Evolutionary conservation across 176 grass and related monocot genomes (phyloP), one percentile per base, ranked within the genome.

Genomic region (Juncus effusus): DNA sequence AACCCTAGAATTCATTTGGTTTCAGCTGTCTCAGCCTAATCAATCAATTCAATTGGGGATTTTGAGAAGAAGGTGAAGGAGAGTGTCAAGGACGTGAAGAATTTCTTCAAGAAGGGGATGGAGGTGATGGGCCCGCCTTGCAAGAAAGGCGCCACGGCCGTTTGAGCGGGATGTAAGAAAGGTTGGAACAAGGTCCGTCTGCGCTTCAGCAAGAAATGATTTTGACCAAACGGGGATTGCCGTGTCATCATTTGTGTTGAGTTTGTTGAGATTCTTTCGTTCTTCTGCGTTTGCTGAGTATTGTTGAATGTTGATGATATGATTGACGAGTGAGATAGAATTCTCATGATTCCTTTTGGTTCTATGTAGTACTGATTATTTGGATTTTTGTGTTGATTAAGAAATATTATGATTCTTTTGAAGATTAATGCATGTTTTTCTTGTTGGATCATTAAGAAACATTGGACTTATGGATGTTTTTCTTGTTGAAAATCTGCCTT

Each of bases 141-240:
- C 58, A 81, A 74, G 78, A 70, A 63, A 42, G 77, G 77, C n/a
- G 62, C 62, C 4, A 79, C 57, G 7, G 77, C 36, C 4, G 57
- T 73, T 14, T 56, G 67, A 6, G 42, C 77, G 2, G 42, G 63
- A 2, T 75, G 72, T 74, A 81, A 81, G 79, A 83, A 67, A 51
- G 74, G 80, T 10, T 83, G 74, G 74, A 51, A 56, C n/a, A 73
- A 77, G 60, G 65, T 73, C 5, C 74, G 59, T 51, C 63, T 72
- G n/a, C 64, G 40, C 47, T 55, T 79, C 35, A 36, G n/a, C 56
- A 13, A 69, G 65, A 65, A 65, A 67, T 45, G 52, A 64, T 75
- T 28, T 0, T 0, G 12, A 1, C 45, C 4, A 78, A 12, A 14
- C 19, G 49, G 7, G 12, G 60, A 56, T 76, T 9, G 19, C 19